These are phyloP conservation scores for Amanita exitialis DNA, from an alignment of 768 basidiomycete species.

Conservation along the genomic window DNA sequence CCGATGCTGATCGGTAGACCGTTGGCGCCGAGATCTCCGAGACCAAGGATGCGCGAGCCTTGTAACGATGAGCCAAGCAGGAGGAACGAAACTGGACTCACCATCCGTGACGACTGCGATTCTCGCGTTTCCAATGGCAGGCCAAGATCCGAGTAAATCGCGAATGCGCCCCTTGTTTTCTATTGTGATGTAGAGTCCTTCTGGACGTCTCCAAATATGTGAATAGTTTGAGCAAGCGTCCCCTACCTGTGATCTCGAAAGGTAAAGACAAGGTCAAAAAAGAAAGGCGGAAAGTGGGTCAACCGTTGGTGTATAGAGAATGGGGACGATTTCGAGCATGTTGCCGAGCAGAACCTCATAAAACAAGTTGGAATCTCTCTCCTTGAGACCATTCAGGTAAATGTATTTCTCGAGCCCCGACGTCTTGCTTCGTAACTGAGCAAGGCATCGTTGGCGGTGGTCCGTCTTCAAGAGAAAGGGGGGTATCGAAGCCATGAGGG, in stretches of 20 bases:
- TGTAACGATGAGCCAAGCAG: constrained; percentile 1
- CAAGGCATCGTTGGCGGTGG: constrained; percentile 46
- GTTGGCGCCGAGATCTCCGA: constrained; percentile 41
- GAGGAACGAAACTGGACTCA: constrained; percentile 12
- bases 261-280: constrained; percentile 7
- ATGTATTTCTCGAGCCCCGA: constrained; percentile 60
- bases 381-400: constrained; percentile 55
- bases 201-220: constrained; percentile 56
- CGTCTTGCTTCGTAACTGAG: constrained; percentile 47
- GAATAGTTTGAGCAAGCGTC: constrained; percentile 67
- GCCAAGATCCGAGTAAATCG: constrained; percentile 45
- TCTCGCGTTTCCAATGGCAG: constrained; percentile 31
- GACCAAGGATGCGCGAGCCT: constrained; percentile 68
- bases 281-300: constrained; percentile 1
- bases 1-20: constrained; percentile 59
- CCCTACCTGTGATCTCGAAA: constrained; percentile 32
- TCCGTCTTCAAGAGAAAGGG: constrained; percentile 39
- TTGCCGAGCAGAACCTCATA: constrained; percentile 53
- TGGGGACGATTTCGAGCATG: constrained; percentile 57
- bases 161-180: constrained; percentile 57
- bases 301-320: constrained; percentile 72
- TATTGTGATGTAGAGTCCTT: constrained; percentile 53
- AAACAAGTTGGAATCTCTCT: constrained; percentile 54
- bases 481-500: constrained; percentile 17
- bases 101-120: constrained; percentile 79